Evolutionary conservation across 768 basidiomycete genomes (phyloP), one percentile per base, ranked within the genome.

Genomic region (Postia placenta): DNA sequence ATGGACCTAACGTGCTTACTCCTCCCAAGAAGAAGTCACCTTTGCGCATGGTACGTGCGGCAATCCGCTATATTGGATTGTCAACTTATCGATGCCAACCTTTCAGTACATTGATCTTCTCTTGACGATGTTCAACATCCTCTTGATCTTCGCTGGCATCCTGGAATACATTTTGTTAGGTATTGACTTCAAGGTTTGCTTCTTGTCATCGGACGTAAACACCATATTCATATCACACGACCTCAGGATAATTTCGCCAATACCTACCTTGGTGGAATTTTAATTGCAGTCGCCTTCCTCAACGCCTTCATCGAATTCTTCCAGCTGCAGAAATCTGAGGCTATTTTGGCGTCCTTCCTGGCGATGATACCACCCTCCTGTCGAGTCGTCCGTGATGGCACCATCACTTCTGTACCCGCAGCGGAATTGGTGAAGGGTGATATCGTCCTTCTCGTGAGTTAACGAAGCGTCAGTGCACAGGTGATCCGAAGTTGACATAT

Each of bases 331-430:
- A 85, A 84, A 58, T 83, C 82, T 7, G 83, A 84, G 60, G 81
- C 81, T 33, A 85, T 85, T 55, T 70, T 85, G 3, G 82, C 82
- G 3, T 81, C 80, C 2, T 85, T 85, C 68, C 68, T 85, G 27
- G 83, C 83, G 9, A 80, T 85, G 80, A 85, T 85, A 43, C 83
- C 83, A 14, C 83, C 83, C 0, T 72, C 79, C 6, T 84, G 80
- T 58, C 80, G 74, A 36, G 81, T 80, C 23, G 67, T 85, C 45
- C 77, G 83, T 37, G 78, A 79, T 50, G 75, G 76, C 0, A 68
- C 73, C 2, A 74, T 85, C 47, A 59, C 64, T 25, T 73, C 74
- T 4, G 73, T 83, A 42, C 77, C 81, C 33, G 83, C 82, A 6
- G 74, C 79, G 4, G 74, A 77, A 24, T 69, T 85, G 1, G 83